Evolutionary conservation across 805 yeast species (phyloP).

Genomic region (Myxozyma monticola): DNA sequence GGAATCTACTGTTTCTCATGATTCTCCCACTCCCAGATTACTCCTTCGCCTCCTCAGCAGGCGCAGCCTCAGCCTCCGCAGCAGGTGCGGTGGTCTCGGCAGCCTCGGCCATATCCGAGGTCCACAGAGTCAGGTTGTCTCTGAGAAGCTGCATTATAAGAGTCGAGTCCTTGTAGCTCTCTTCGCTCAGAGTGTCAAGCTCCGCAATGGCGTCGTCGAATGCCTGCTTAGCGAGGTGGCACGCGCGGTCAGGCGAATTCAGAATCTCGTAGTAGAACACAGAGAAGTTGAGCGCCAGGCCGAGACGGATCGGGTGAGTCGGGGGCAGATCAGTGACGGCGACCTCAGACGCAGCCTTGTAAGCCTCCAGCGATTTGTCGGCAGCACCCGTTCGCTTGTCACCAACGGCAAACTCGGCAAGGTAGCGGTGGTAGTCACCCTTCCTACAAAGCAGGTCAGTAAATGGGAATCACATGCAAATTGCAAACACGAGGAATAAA

Average conservation of each 20-base stretch:
- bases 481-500: background rate
- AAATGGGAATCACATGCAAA: background rate
- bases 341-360: constrained; percentile 93
- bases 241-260: constrained; percentile 98
- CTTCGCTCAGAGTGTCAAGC: constrained; percentile 95
- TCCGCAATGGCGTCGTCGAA: constrained; percentile 99
- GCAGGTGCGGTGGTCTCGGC: constrained; percentile 42
- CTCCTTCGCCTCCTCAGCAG: constrained; percentile 22
- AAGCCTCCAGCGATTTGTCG: constrained; percentile 87
- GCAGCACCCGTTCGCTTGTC: constrained; percentile 93
- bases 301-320: constrained; percentile 97
- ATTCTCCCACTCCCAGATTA: too few relatives aligned
- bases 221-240: constrained; percentile 98
- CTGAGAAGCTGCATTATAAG: constrained; percentile 98
- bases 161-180: constrained; percentile 97
- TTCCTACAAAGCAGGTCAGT: constrained; percentile 42
- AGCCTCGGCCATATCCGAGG: constrained; percentile 82
- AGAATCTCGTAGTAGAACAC: constrained; percentile 98
- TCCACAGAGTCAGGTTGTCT: constrained; percentile 98
- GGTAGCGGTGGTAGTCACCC: constrained; percentile 99
- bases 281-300: constrained; percentile 95
- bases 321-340: constrained; percentile 97
- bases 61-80: constrained; percentile 34
- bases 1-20: too few relatives aligned
- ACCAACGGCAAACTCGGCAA: constrained; percentile 92